Base-by-base conservation (phyloP, 805 yeast genomes). In the Kuraishia borneana region DNA sequence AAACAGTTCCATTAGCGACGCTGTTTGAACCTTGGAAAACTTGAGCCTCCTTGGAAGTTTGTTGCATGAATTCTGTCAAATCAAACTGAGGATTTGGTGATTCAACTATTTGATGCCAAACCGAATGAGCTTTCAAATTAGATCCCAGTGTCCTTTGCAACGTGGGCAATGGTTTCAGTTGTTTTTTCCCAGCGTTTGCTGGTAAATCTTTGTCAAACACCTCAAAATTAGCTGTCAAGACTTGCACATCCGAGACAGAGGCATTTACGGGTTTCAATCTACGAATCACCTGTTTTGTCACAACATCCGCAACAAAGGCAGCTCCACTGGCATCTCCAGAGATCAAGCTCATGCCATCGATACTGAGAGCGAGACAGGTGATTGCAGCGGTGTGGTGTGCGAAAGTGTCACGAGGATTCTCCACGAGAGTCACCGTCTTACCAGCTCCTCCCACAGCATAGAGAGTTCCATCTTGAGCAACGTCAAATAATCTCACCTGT, bases 291-390 rank as follows among this genome's bases (percentile, higher is more conserved):
- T 82, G 92, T 47, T 71, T 76, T 1, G 89, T 75, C 12, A 65
- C 69, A 5, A 77, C 62, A 53, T 89, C 96, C 44, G 78, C 68
- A 1, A 77, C 64, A 27, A 70, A 68, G 2, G 83, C 72, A 20
- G 70, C 63, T 1, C 96, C 96, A n/a, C 44, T 47, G 0, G 66
- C 53, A 49, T 83, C 94, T 23, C 96, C 96, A 5, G 85, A 71
- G 3, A 81, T 59, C 5, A 88, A 46, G 25, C 61, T 53, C 13
- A 88, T 73, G 4, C 89, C 95, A 50, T 88, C 96, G 47, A 81
- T 58, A 5, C 87, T 74, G 2, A 83, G 54, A 2, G 60, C 62
- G 34, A 87, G 42, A 26, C 70, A 58, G 0, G 83, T 70, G 2
- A 82, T 71, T 1, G 51, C 48, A 6, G 45, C 49, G 54, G 57